Evolutionary conservation across 1,284 basidiomycete species (phyloP).

Genomic region (Taiwanofungus camphoratus): DNA sequence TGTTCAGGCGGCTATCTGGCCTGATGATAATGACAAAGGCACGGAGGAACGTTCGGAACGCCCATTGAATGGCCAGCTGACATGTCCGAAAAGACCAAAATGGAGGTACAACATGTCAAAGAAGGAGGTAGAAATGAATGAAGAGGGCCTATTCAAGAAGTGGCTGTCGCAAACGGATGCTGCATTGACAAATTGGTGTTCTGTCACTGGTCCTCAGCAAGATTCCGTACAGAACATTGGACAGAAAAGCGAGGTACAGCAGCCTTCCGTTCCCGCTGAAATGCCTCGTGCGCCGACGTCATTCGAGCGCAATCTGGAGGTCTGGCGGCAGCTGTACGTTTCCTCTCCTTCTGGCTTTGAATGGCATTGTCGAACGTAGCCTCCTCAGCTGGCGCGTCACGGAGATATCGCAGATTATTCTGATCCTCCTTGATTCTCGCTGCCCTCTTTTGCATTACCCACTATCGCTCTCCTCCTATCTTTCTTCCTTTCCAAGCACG

Average conservation of each 20-base stretch:
- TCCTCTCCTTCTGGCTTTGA: neutral
- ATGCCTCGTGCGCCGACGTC: constrained; percentile 68
- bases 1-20: constrained; percentile 38
- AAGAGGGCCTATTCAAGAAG: constrained; percentile 71
- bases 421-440: constrained; percentile 82
- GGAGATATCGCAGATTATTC: constrained; percentile 80
- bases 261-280: constrained; percentile 11
- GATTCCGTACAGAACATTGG: constrained; percentile 11
- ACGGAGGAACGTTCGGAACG: constrained; percentile 25
- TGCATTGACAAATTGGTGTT: constrained; percentile 50
- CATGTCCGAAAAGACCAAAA: constrained; percentile 71
- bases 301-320: constrained; percentile 87
- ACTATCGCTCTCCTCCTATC: constrained; percentile 47
- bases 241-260: neutral
- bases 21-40: constrained; percentile 13
- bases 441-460: constrained; percentile 73
- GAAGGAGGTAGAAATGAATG: constrained; percentile 82
- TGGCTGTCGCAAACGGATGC: constrained; percentile 67
- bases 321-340: constrained; percentile 85
- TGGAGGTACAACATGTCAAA: constrained; percentile 83
- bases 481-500: constrained; percentile 26
- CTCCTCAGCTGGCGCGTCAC: constrained; percentile 77
- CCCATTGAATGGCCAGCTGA: constrained; percentile 22
- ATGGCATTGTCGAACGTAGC: constrained; percentile 3
- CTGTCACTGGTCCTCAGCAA: constrained; percentile 18